Base-by-base conservation (phyloP, 257 asterid genomes). In the Jacaranda copaia region DNA sequence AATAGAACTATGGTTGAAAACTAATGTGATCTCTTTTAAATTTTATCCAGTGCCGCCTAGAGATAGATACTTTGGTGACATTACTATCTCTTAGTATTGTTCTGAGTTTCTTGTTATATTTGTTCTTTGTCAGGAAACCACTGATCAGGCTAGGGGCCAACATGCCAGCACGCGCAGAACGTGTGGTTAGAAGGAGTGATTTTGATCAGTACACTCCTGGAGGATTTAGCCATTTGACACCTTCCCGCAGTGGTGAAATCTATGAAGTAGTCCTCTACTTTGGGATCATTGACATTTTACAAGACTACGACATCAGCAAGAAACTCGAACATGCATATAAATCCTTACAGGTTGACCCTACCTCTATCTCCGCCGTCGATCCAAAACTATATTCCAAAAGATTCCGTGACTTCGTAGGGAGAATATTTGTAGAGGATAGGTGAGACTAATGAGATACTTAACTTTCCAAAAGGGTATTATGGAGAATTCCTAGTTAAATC, bases 241-340 rank as follows among this genome's bases (percentile, higher is more conserved):
- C 90, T 60, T 87, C 88, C 6, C 78, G 86, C 1, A 70, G 85
- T 19, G 84, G 86, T 13, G 97, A 88, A 82, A 59, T 78, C 43
- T 85, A 82, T 43, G 89, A 92, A 80, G 93, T 89, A 10, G 88
- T 92, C 80, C 92, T 92, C 76, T 90, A 91, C 84, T 88, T 90
- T 42, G 97, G 97, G 65, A 86, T 92, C 78, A 92, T 92, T 38
- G 97, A 92, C 88, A 90, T 92, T 18, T 78, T 92, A 59, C 97
- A 92, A 75, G 97, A 90, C 81, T 92, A 92, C 4, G 96, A 90
- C 73, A 87, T 92, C 53, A 86, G 86, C 88, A 92, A 92, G 91
- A 90, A 87, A 86, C 89, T 92, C 1, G 97, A 92, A 68, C 95
- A 90, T 46, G 94, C 93, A 1, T 87, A 87, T 88, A 92, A 90